Evolutionary conservation across 306 rosid species (phyloP), one percentile per base, ranked within the genome.

Genomic region (Datisca glomerata): DNA sequence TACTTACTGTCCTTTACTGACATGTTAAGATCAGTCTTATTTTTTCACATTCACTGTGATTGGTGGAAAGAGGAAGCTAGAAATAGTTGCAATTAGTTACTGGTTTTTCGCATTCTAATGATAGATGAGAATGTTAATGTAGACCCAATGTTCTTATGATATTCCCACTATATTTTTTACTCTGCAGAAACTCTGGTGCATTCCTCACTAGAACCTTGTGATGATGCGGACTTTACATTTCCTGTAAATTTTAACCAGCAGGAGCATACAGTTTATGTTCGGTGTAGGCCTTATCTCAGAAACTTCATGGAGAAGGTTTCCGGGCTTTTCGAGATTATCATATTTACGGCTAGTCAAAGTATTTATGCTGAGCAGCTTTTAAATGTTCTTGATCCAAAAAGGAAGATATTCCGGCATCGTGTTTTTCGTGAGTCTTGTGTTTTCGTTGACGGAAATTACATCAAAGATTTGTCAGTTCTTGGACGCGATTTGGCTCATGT

Each of bases 281-380:
- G 98, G 41, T 84, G 98, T 63, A 96, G 96, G 24, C 98, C 98
- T 57, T 69, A 91, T 72, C 98, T 91, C 45, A 69, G 70, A 60
- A 92, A 78, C 40, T 91, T 91, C 68, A 68, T 89, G 42, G 85
- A 83, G 44, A 70, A 71, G 34, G 82, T 80, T 66, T 69, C 98
- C 42, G 51, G 65, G 11, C 79, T 74, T 60, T 89, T 89, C 21
- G 98, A 89, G 78, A 84, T 89, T 54, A 84, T 83, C 45, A 83
- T 89, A 52, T 89, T 89, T 70, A 89, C 98, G 42, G 98, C 98
- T 13, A 89, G 98, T 71, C 98, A 89, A 67, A 84, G 98, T 56
- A 89, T 89, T 58, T 89, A 89, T 57, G 98, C 98, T 4, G 98
- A 89, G 61, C 95, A 89, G 73, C 98, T 89, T 50, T 80, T 83